Evolutionary conservation across 495 filamentous ascomycete genomes (phyloP), one percentile per base, ranked within the genome.

Genomic region (Cercophora newfieldiana): DNA sequence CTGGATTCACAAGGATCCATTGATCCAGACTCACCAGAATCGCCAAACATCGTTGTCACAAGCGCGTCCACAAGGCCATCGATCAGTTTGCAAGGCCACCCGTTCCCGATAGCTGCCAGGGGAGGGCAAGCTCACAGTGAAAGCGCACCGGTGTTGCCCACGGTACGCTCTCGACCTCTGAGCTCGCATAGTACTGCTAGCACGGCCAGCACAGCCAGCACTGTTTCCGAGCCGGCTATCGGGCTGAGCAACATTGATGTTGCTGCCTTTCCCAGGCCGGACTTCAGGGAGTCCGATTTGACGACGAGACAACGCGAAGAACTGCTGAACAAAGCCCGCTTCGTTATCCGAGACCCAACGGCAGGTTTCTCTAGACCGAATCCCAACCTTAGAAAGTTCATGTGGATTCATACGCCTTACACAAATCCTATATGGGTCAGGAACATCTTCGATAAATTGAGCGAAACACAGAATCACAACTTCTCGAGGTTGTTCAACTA

Each of bases 391-490:
- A 76, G 75, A 14, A 82, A 87, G 69, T 82, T 90, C 37, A 80
- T 85, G 61, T 91, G 88, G 88, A 84, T 89, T 44, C 88, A 91
- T 69, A 73, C 89, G 28, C 87, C 87, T 0, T 90, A 84, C 65
- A 90, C 85, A 3, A 87, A 90, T 72, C 83, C 88, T 2, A 80
- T 82, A 7, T 91, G 88, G 88, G 88, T 90, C 14, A 86, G 84
- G 70, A 72, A 75, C 61, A 77, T 77, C 10, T 83, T 78, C 50
- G 74, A 71, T 26, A 79, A 69, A 33, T 69, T 77, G 31, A 74
- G 71, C 53, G 72, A 71, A 30, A 77, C 68, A 19, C 77, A 72
- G 59, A 70, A 72, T 47, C 65, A 64, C 19, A 77, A 72, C 49
- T 80, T 81, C 50, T 69, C 75, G 0, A 76, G 71, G 50, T 81